Evolutionary conservation across 441 rosid species (phyloP), one percentile per base, ranked within the genome.

Genomic region (Biscutella laevigata): DNA sequence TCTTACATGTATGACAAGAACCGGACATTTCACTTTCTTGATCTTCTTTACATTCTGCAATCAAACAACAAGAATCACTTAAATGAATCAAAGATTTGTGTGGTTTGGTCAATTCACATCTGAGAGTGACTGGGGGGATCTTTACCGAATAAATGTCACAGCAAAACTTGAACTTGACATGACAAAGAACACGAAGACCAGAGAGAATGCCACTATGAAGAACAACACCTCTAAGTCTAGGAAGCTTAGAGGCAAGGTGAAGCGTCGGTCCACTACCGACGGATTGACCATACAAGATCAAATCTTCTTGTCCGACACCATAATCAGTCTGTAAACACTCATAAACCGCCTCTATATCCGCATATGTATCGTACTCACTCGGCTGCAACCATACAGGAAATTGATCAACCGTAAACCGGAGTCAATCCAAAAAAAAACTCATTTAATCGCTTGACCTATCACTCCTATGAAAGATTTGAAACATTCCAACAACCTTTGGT

Each of bases 181-280:
- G 99, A 74, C 99, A 92, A 49, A 92, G 80, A 57, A 92, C 98
- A 9, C 98, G 96, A 41, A 92, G 96, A 49, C 98, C 98, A 43
- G 98, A 92, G 62, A 92, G 96, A 61, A 92, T 92, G 71, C 88
- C 96, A 8, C 98, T 92, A 44, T 88, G 98, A 62, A 92, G 77
- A 70, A 92, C 96, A 12, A 92, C 91, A 5, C 98, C 98, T 71
- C 98, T 78, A 34, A 92, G 75, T 74, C 98, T 73, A 2, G 98
- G 96, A 72, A 92, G 75, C 72, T 92, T 86, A 47, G 96, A 81
- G 46, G 96, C 98, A 77, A 92, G 74, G 71, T 92, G 96, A 50
- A 92, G 50, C 1, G 98, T 92, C 9, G 96, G 98, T 26, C 98
- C 98, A 51, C 96, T 88, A 15, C 98, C 98, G 26, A 92, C 98